Percentiles rank a stretch among this genome's conserved stretches.
Conservation (phyloP, 2,329 filamentous ascomycete species). For the Fonsecaea nubica region DNA sequence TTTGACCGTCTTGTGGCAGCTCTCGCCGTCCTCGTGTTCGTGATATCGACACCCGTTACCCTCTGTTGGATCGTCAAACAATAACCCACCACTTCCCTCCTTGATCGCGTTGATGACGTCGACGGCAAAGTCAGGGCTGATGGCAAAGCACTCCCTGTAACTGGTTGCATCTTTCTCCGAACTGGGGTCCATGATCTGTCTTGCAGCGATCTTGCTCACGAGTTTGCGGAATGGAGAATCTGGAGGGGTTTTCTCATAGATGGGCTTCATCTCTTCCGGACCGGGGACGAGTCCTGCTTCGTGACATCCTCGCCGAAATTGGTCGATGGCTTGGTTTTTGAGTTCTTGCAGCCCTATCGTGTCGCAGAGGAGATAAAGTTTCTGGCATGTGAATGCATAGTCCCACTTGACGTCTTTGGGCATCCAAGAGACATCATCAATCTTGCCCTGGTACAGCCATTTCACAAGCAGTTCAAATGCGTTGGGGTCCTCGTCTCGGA, state of each 20-base stretch:
- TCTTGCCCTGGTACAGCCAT: constrained; percentile 62
- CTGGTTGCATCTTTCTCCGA: constrained; percentile 56
- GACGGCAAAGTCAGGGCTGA: constrained; percentile 59
- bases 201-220: constrained; percentile 61
- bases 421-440: constrained; percentile 58
- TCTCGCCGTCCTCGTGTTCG: constrained; percentile 54
- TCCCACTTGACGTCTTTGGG: constrained; percentile 59
- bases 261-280: constrained; percentile 61
- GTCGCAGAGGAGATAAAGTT: constrained; percentile 60
- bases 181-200: constrained; percentile 64
- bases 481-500: constrained; percentile 57
- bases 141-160: constrained; percentile 59
- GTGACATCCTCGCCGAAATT: constrained; percentile 59
- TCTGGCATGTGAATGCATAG: constrained; percentile 61
- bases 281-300: constrained; percentile 60
- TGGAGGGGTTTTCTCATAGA: constrained; percentile 56
- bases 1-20: constrained; percentile 41
- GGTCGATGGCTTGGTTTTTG: constrained; percentile 62
- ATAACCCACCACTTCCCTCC: constrained; percentile 55
- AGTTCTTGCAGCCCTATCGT: constrained; percentile 58
- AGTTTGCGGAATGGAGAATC: constrained; percentile 58
- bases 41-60: constrained; percentile 57
- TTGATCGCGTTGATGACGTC: constrained; percentile 62
- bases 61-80: constrained; percentile 61
- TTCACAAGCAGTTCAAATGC: constrained; percentile 63